Evolutionary conservation across 257 asterid genomes (phyloP).

Genomic region (Solanum appendiculatum): DNA sequence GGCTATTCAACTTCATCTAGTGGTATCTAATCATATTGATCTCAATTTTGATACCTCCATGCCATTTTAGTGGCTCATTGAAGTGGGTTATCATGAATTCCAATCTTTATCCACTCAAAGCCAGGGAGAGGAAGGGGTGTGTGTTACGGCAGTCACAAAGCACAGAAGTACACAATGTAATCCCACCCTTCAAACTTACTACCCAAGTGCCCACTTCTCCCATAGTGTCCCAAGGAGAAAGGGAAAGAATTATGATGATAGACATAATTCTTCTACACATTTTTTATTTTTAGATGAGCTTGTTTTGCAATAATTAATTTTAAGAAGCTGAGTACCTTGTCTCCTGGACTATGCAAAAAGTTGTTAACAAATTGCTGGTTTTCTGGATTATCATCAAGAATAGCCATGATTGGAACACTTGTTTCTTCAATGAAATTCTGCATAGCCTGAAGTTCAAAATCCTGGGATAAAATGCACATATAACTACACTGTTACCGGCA

Average conservation of each 20-base stretch:
- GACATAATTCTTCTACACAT: not conserved
- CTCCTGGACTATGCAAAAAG: slow-evolving; percentile 38
- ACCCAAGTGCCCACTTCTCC: not conserved
- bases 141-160: not conserved
- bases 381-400: slow-evolving; percentile 44
- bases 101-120: not conserved
- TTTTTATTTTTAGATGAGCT: not conserved
- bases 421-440: slow-evolving; percentile 55
- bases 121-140: not conserved
- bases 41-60: not conserved
- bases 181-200: not conserved
- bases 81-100: not conserved
- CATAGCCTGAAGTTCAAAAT: slow-evolving; percentile 51
- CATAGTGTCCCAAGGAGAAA: not conserved
- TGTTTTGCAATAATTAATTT: not conserved
- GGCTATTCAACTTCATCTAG: not conserved
- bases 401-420: slow-evolving; percentile 43
- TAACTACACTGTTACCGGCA: not conserved
- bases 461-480: slow-evolving; percentile 26
- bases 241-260: not conserved
- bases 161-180: not conserved
- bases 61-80: not conserved
- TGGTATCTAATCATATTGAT: not conserved
- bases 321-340: slow-evolving; percentile 37
- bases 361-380: slow-evolving; percentile 46